Percentiles rank a stretch among this genome's conserved stretches.
Conservation (phyloP, 768 basidiomycete species). For the Leccinum olivaceopallidum region DNA sequence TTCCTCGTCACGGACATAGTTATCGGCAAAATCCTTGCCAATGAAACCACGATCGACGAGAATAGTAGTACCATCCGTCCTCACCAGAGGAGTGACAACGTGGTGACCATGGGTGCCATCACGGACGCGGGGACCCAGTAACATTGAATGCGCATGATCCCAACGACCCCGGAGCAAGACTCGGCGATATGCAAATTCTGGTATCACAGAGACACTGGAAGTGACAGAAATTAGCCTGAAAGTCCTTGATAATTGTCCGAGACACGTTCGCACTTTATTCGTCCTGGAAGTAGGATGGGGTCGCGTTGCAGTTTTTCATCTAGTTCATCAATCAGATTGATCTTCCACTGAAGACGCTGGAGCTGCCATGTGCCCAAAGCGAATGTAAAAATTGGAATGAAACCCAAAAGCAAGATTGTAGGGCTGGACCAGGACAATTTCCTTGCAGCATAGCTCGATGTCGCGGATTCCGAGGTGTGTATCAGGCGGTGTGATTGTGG, state of each 20-base stretch:
- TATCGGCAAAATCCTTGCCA: conserved; percentile 50
- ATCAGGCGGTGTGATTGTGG: conserved; percentile 14
- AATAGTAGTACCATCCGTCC: conserved; percentile 36
- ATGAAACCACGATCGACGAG: conserved; percentile 69
- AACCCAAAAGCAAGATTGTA: conserved; percentile 72
- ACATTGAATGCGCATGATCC: conserved; percentile 75
- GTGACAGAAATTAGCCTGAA: conserved; percentile 17
- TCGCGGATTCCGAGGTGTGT: conserved; percentile 26
- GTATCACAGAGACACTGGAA: conserved; percentile 67
- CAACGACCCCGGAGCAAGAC: conserved; percentile 78
- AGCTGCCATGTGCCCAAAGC: conserved; percentile 94
- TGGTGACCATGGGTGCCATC: conserved; percentile 89
- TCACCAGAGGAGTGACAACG: conserved; percentile 82
- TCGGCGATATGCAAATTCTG: conserved; percentile 88
- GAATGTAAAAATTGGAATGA: conserved; percentile 90
- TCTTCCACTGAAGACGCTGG: conserved; percentile 18
- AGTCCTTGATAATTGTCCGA: conserved; percentile 5
- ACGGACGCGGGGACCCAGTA: conserved; percentile 83
- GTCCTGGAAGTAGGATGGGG: conserved; percentile 75
- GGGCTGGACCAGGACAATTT: conserved; percentile 66
- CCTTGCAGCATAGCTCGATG: conserved; percentile 54
- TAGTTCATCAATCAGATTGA: conserved; percentile 72
- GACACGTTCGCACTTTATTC: conserved; percentile 72
- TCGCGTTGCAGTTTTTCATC: conserved; percentile 84
- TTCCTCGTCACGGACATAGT: conserved; percentile 38